These are phyloP conservation scores for Pyrenopolyporus hunteri DNA, from an alignment of 495 filamentous ascomycete genomes.

Conservation along the genomic window DNA sequence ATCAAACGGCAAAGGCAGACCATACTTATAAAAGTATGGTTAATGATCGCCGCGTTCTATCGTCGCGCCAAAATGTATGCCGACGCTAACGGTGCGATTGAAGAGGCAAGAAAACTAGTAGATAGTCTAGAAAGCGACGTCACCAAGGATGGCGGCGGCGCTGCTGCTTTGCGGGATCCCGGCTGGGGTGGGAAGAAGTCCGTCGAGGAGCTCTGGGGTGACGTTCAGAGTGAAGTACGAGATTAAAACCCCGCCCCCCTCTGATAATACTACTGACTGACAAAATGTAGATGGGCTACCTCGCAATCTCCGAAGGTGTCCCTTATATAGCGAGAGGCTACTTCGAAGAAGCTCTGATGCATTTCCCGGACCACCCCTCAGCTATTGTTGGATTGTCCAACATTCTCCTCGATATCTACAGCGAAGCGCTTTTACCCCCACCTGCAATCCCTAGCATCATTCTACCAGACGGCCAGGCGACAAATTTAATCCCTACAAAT, in stretches of 20 bases:
- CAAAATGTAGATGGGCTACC: slow-evolving; percentile 65
- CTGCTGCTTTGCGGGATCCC: slow-evolving; percentile 58
- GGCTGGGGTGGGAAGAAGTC: slow-evolving; percentile 78
- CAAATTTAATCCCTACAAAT: slow-evolving; percentile 17
- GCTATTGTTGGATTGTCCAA: slow-evolving; percentile 84
- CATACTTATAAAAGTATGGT: slow-evolving; percentile 81
- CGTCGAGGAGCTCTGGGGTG: slow-evolving; percentile 79
- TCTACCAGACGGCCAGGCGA: slow-evolving; percentile 16
- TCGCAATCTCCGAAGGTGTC: slow-evolving; percentile 64
- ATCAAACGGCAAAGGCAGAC: slow-evolving; percentile 63
- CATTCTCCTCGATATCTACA: slow-evolving; percentile 85
- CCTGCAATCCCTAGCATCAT: slow-evolving; percentile 48
- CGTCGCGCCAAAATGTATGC: slow-evolving; percentile 76
- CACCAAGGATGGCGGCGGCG: slow-evolving; percentile 55
- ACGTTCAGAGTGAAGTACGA: slow-evolving; percentile 74
- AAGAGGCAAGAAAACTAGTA: slow-evolving; percentile 78
- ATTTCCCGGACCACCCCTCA: slow-evolving; percentile 74
- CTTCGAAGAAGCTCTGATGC: slow-evolving; percentile 80
- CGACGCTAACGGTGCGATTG: slow-evolving; percentile 77
- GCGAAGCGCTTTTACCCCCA: slow-evolving; percentile 60
- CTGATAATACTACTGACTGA: slow-evolving; percentile 44
- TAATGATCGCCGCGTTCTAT: slow-evolving; percentile 86
- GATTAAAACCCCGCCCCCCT: neutral
- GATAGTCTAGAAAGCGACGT: slow-evolving; percentile 60
- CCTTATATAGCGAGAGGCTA: slow-evolving; percentile 70